Conservation (phyloP, 306 rosid species). For the Vigna hirtella region DNA sequence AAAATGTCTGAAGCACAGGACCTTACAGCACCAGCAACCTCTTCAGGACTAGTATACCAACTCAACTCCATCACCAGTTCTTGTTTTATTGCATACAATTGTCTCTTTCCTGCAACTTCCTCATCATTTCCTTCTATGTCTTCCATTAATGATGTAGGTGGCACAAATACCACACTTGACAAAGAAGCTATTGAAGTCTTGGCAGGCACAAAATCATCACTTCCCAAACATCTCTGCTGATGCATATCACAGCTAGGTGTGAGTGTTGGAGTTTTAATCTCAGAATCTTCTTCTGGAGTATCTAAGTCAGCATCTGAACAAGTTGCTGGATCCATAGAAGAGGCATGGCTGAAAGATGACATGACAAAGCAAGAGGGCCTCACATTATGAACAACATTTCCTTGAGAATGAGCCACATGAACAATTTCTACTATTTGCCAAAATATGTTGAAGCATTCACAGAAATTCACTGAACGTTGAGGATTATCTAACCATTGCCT, state of each 20-base stretch:
- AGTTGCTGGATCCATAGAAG: constrained; percentile 78
- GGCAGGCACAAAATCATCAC: constrained; percentile 54
- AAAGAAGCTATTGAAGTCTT: constrained; percentile 53
- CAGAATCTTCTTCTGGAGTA: constrained; percentile 8
- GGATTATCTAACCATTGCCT: constrained; percentile 88
- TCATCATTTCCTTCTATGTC: constrained; percentile 61
- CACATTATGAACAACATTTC: constrained; percentile 77
- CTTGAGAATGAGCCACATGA: constrained; percentile 73
- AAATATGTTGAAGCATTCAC: constrained; percentile 78
- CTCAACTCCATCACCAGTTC: constrained; percentile 66
- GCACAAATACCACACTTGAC: constrained; percentile 63
- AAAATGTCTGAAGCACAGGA: constrained; percentile 82
- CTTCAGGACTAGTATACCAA: constrained; percentile 92
- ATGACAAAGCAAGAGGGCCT: constrained; percentile 85
- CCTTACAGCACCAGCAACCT: constrained; percentile 57
- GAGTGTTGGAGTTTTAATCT: constrained; percentile 51
- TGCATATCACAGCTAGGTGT: constrained; percentile 42
- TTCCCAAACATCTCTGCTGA: constrained; percentile 50
- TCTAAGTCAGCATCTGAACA: constrained; percentile 77
- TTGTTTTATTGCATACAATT: constrained; percentile 77
- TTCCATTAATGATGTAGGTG: constrained; percentile 55
- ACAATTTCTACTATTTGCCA: constrained; percentile 82
- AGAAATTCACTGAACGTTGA: constrained; percentile 66
- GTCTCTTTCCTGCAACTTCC: constrained; percentile 61
- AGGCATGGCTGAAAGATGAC: constrained; percentile 80